These are phyloP conservation scores for Fusarium nematophilum DNA, from an alignment of 2,329 filamentous ascomycete genomes.

Conservation along the genomic window DNA sequence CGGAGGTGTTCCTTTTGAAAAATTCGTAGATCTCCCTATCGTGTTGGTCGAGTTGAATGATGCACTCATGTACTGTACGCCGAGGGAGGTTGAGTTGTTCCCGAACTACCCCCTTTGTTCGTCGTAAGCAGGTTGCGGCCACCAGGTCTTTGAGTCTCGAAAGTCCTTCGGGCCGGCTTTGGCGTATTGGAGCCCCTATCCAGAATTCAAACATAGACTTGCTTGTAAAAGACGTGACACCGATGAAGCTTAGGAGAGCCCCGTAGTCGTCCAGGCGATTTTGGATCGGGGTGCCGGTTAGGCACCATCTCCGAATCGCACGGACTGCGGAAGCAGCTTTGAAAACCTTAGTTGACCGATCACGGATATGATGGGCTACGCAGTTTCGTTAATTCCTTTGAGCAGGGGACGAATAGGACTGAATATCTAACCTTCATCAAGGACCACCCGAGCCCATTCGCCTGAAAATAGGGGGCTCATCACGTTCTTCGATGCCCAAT, in stretches of 20 bases:
- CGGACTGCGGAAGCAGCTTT: slow-evolving; percentile 36
- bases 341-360: slow-evolving; percentile 46
- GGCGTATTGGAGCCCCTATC: slow-evolving; percentile 5
- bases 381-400: neutral
- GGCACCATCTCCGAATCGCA: slow-evolving; percentile 50
- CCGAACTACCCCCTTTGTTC: neutral
- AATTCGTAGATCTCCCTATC: slow-evolving; percentile 3
- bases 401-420: neutral
- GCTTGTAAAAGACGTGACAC: slow-evolving; percentile 34
- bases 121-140: slow-evolving; percentile 4
- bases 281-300: slow-evolving; percentile 56
- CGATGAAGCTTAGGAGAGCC: slow-evolving; percentile 49
- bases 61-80: neutral
- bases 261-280: slow-evolving; percentile 55
- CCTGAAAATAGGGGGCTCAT: neutral
- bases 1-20: neutral
- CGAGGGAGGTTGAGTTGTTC: neutral
- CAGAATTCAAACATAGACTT: slow-evolving; percentile 10
- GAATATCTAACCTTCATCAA: slow-evolving; percentile 52
- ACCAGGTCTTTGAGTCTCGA: neutral
- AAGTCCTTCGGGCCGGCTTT: neutral
- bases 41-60: neutral
- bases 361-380: slow-evolving; percentile 54
- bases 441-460: slow-evolving; percentile 49
- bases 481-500: slow-evolving; percentile 27